Conservation (phyloP, 345 rosid genomes). For the Salix arbutifolia region DNA sequence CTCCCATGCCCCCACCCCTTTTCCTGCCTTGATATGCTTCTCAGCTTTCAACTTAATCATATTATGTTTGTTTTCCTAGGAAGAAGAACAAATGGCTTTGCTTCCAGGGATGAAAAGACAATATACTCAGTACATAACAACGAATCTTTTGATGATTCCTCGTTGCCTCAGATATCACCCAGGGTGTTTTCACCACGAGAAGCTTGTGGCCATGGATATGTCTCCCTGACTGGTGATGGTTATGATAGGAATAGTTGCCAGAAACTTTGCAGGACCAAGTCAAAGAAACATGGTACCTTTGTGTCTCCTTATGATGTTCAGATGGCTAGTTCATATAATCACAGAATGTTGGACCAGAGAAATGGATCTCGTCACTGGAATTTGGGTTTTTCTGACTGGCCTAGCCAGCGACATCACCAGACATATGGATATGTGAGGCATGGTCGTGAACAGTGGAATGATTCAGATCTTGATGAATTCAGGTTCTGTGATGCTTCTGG, state of each 20-base stretch:
- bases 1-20: not conserved
- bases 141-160: slow-evolving; percentile 57
- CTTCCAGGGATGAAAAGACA: slow-evolving; percentile 64
- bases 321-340: slow-evolving; percentile 27
- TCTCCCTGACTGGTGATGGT: slow-evolving; percentile 44
- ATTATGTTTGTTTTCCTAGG: slow-evolving; percentile 40
- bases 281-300: slow-evolving; percentile 38
- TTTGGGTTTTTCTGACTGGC: slow-evolving; percentile 46
- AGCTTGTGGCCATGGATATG: slow-evolving; percentile 35
- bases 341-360: slow-evolving; percentile 45
- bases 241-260: slow-evolving; percentile 42
- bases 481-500: slow-evolving; percentile 67
- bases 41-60: slow-evolving; percentile 8
- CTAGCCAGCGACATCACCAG: slow-evolving; percentile 37
- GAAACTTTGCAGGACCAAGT: slow-evolving; percentile 46
- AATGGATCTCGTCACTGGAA: slow-evolving; percentile 44
- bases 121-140: slow-evolving; percentile 43
- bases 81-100: slow-evolving; percentile 64
- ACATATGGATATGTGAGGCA: slow-evolving; percentile 37
- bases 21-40: not conserved
- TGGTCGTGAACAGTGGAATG: slow-evolving; percentile 40
- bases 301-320: slow-evolving; percentile 28
- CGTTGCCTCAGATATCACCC: slow-evolving; percentile 46
- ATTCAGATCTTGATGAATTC: slow-evolving; percentile 60
- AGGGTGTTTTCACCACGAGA: slow-evolving; percentile 34